These are phyloP conservation scores for Asterochloris erici DNA, from an alignment of 139 green algal genomes.

Conservation along the genomic window DNA sequence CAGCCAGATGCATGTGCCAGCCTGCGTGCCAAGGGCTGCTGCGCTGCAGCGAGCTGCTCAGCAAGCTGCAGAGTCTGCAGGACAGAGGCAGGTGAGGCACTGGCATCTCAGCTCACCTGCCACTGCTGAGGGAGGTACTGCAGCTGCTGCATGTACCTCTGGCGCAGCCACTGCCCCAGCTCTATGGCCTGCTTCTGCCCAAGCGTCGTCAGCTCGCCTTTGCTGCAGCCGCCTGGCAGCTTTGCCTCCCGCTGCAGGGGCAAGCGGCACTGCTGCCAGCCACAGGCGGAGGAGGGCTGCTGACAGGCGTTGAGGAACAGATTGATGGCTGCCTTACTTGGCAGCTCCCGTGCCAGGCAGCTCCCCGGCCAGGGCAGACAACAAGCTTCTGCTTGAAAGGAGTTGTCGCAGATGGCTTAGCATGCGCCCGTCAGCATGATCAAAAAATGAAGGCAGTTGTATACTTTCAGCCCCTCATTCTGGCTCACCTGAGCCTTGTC, in stretches of 20 bases:
- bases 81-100: too few species aligned
- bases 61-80: too few species aligned
- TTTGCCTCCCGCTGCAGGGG: slow-evolving; percentile 23
- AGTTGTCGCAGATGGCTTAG: not conserved
- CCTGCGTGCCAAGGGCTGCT: too few species aligned
- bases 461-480: too few species aligned
- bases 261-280: not conserved
- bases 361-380: not conserved
- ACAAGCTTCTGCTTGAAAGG: not conserved
- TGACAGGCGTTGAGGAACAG: not conserved
- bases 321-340: not conserved
- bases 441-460: not conserved
- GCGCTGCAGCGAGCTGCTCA: too few species aligned
- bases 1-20: too few species aligned
- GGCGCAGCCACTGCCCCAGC: slow-evolving; percentile 57
- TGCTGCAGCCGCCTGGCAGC: slow-evolving; percentile 57
- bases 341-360: not conserved
- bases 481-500: slow-evolving; percentile 44
- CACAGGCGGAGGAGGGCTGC: not conserved
- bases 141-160: slow-evolving; percentile 42
- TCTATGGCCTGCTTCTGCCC: slow-evolving; percentile 62
- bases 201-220: slow-evolving; percentile 68
- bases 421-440: not conserved
- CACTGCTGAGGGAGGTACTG: slow-evolving; percentile 45
- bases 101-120: not conserved